Evolutionary conservation across 108 stramenopile species (phyloP).

Genomic region (Poteriospumella lacustris): DNA sequence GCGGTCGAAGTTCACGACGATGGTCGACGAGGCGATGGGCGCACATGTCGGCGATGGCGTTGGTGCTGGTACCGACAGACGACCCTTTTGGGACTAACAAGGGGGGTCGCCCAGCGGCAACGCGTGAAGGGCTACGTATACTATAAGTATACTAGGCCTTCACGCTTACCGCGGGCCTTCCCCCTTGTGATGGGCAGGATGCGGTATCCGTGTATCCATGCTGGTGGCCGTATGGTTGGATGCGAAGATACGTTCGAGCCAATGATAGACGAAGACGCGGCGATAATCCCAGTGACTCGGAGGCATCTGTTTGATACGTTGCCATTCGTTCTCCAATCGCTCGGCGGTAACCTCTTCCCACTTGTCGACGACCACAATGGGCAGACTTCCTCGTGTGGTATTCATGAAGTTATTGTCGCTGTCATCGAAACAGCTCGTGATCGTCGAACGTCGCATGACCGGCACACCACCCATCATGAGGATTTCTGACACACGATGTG

Average conservation of each 20-base stretch:
- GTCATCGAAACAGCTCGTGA: constrained; percentile 10
- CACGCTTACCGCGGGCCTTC: too few species aligned
- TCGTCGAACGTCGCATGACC: not conserved
- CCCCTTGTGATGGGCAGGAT: too few species aligned
- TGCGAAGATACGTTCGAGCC: not conserved
- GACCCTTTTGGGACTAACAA: too few species aligned
- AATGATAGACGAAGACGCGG: not conserved
- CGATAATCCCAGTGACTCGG: not conserved
- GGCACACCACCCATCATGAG: constrained; percentile 4
- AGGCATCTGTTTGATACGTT: not conserved
- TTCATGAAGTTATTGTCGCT: not conserved
- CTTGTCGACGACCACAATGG: constrained; percentile 4
- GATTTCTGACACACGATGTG: constrained; percentile 2
- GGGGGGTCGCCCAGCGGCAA: too few species aligned
- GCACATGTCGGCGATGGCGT: too few species aligned
- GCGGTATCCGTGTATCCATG: too few species aligned
- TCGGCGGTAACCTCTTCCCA: constrained; percentile 3
- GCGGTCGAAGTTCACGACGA: too few species aligned
- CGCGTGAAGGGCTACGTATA: too few species aligned
- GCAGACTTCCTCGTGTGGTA: not conserved
- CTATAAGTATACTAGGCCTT: too few species aligned
- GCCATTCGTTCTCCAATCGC: not conserved
- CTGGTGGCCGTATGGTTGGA: too few species aligned
- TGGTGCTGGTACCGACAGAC: too few species aligned
- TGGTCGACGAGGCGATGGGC: too few species aligned